Percentiles rank a stretch among this genome's conserved stretches.
phyloP scores from a whole-genome alignment of 2,329 filamentous ascomycete genomes.

The Polytolypa hystricis region DNA sequence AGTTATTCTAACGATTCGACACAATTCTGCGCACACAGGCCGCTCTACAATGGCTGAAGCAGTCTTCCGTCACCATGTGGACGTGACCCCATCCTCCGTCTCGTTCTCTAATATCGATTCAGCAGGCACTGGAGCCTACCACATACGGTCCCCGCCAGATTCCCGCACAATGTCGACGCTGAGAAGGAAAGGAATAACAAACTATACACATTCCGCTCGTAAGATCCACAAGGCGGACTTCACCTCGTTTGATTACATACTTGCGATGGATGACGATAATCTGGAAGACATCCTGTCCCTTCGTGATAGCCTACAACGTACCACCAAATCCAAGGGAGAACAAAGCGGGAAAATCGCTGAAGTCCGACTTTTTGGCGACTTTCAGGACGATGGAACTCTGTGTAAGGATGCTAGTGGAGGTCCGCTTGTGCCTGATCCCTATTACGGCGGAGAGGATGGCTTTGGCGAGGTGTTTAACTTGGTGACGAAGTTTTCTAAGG shows the following conservation, averaged over 20 bases:
- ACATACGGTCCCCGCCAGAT: slow-evolving; percentile 66
- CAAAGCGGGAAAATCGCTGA: slow-evolving; percentile 32
- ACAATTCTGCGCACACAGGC: slow-evolving; percentile 29
- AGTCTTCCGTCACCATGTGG: slow-evolving; percentile 65
- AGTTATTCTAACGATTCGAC: no score
- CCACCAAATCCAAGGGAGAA: slow-evolving; percentile 33
- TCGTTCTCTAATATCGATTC: slow-evolving; percentile 65
- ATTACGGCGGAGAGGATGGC: slow-evolving; percentile 75
- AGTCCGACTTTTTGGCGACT: slow-evolving; percentile 78
- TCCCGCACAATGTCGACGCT: slow-evolving; percentile 74
- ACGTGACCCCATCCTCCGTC: slow-evolving; percentile 43
- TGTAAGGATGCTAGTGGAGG: slow-evolving; percentile 31
- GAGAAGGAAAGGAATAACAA: slow-evolving; percentile 58
- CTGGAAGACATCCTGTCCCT: slow-evolving; percentile 56
- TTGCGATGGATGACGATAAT: slow-evolving; percentile 88
- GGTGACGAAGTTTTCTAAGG: slow-evolving; percentile 62
- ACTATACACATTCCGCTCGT: slow-evolving; percentile 67
- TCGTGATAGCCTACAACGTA: slow-evolving; percentile 39
- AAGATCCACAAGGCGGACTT: slow-evolving; percentile 67
- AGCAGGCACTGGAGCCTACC: slow-evolving; percentile 83
- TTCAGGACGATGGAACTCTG: slow-evolving; percentile 46
- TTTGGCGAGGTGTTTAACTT: slow-evolving; percentile 85
- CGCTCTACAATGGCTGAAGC: slow-evolving; percentile 92
- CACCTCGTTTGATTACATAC: slow-evolving; percentile 76
- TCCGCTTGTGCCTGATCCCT: slow-evolving; percentile 77